These are phyloP conservation scores for Gyrodon lividus DNA, from an alignment of 768 basidiomycete species.

Conservation along the genomic window DNA sequence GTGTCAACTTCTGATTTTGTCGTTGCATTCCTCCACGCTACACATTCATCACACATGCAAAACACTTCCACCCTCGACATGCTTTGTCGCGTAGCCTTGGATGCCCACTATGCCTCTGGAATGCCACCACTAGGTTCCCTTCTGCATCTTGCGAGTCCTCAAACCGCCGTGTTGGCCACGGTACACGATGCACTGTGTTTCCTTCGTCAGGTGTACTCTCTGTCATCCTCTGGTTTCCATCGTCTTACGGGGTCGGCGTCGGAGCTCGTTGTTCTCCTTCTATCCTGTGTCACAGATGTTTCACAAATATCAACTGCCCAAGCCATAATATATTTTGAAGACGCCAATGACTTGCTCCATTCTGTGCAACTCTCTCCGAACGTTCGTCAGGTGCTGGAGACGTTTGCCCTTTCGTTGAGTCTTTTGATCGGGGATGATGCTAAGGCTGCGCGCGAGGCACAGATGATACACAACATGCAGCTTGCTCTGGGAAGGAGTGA, in stretches of 20 bases:
- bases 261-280: constrained; percentile 59
- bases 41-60: constrained; percentile 62
- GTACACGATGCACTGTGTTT: constrained; percentile 62
- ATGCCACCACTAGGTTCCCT: constrained; percentile 53
- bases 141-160: constrained; percentile 48
- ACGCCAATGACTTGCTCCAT: constrained; percentile 54
- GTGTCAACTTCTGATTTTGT: constrained; percentile 62
- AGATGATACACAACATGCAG: constrained; percentile 66
- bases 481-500: constrained; percentile 57
- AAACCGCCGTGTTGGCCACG: constrained; percentile 48
- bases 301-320: constrained; percentile 63
- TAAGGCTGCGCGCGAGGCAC: constrained; percentile 67
- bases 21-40: constrained; percentile 63
- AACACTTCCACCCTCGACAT: constrained; percentile 65
- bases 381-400: constrained; percentile 57
- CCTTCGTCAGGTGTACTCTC: constrained; percentile 53
- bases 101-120: constrained; percentile 61
- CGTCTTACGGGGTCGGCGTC: constrained; percentile 57
- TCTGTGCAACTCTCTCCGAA: constrained; percentile 51
- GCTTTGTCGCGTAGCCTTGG: constrained; percentile 64
- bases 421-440: constrained; percentile 67
- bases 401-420: constrained; percentile 56
- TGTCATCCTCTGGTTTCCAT: constrained; percentile 52
- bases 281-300: constrained; percentile 60
- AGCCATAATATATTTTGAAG: constrained; percentile 46